Evolutionary conservation across 108 stramenopile genomes (phyloP).

Genomic region (Fragilaria crotonensis): DNA sequence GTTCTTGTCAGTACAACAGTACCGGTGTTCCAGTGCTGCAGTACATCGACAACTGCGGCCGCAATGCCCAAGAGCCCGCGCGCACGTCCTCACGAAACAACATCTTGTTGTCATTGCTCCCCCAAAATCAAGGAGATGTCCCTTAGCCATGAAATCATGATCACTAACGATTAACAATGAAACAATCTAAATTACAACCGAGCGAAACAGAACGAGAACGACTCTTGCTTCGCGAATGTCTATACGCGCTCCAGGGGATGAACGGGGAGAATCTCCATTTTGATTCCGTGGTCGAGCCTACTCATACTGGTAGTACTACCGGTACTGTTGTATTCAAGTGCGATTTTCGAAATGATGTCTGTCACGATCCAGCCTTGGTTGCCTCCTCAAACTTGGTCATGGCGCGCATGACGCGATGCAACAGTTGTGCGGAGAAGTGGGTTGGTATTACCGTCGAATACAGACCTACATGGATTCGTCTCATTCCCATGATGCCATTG

Average conservation of each 20-base stretch:
- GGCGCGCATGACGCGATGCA: constrained; percentile 65
- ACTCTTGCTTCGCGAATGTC: constrained; percentile 35
- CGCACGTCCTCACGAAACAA: too few species aligned
- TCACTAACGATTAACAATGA: neutral
- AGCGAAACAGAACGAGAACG: neutral
- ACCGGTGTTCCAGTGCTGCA: too few species aligned
- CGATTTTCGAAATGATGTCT: neutral
- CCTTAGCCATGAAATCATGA: too few species aligned
- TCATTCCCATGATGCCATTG: constrained; percentile 40
- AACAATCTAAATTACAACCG: neutral
- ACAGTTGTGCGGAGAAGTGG: constrained; percentile 72
- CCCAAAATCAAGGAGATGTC: too few species aligned
- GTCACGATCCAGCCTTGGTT: neutral
- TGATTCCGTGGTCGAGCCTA: neutral
- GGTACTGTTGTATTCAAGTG: neutral
- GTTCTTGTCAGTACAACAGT: too few species aligned
- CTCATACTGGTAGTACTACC: too few species aligned
- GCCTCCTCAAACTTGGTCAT: constrained; percentile 37
- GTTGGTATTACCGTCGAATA: constrained; percentile 73
- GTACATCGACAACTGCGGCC: too few species aligned
- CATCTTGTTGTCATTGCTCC: too few species aligned
- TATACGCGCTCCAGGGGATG: constrained; percentile 48
- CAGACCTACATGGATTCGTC: constrained; percentile 33
- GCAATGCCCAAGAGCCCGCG: too few species aligned
- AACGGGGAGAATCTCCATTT: constrained; percentile 20